These are phyloP conservation scores for Parietaria judaica DNA, from an alignment of 306 rosid species.

Conservation along the genomic window DNA sequence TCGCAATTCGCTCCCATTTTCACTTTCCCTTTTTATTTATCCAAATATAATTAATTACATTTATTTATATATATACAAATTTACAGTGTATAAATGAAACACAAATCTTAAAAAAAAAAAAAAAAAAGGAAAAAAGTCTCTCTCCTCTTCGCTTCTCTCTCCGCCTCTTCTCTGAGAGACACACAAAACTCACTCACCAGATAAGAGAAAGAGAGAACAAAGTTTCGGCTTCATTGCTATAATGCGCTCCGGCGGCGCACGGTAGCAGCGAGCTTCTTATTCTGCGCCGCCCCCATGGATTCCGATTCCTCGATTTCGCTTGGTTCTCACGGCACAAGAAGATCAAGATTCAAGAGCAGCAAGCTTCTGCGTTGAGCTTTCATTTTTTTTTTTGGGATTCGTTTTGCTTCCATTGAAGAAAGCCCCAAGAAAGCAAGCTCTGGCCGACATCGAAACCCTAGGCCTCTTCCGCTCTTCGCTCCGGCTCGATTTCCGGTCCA, in stretches of 20 bases:
- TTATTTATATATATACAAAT: background rate
- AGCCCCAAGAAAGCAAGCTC: slow-evolving; percentile 9
- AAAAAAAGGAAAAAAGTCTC: slow-evolving; percentile 1
- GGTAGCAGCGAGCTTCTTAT: slow-evolving; percentile 10
- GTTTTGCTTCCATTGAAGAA: background rate
- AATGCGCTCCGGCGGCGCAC: slow-evolving; percentile 23
- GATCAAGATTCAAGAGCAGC: background rate
- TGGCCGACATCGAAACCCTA: slow-evolving; percentile 42
- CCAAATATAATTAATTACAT: background rate
- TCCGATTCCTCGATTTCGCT: slow-evolving; percentile 30
- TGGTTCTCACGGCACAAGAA: slow-evolving; percentile 31
- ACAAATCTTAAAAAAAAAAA: slow-evolving; percentile 32
- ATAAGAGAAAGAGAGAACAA: slow-evolving; percentile 15
- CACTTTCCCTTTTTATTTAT: background rate
- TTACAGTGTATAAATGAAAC: slow-evolving; percentile 15
- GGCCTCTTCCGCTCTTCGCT: slow-evolving; percentile 15
- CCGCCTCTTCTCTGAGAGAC: slow-evolving; percentile 5
- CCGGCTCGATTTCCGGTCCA: slow-evolving; percentile 25
- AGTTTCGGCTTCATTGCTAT: slow-evolving; percentile 10
- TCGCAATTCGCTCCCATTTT: background rate
- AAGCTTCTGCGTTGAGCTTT: too few species aligned
- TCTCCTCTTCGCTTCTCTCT: background rate
- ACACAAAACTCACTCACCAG: slow-evolving; percentile 1
- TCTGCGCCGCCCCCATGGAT: slow-evolving; percentile 27
- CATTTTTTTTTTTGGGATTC: too few species aligned